phyloP scores from a whole-genome alignment of 2,329 filamentous ascomycete genomes.

The Ophiostoma sp. region DNA sequence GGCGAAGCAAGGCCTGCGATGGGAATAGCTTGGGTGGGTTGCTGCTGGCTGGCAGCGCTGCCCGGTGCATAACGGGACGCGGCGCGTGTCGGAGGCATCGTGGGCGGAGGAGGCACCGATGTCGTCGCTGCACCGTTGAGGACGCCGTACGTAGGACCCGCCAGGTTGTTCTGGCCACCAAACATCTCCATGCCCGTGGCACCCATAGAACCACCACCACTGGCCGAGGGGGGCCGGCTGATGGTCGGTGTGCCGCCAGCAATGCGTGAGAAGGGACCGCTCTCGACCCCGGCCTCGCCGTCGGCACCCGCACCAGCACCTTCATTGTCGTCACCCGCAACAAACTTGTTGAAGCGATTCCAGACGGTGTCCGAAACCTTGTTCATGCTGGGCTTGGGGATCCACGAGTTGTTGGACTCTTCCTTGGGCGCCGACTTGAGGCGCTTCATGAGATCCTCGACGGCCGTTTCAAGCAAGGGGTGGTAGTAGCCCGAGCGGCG shows the following conservation, averaged over 20 bases:
- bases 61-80: slow-evolving; percentile 54
- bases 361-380: slow-evolving; percentile 90
- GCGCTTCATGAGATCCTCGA: slow-evolving; percentile 82
- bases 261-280: slow-evolving; percentile 81
- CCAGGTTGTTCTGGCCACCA: slow-evolving; percentile 47
- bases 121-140: slow-evolving; percentile 33
- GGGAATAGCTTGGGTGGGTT: background rate
- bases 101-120: slow-evolving; percentile 35
- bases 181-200: slow-evolving; percentile 73
- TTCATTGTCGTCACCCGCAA: slow-evolving; percentile 84
- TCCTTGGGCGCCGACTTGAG: slow-evolving; percentile 85
- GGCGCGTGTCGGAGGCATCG: slow-evolving; percentile 44
- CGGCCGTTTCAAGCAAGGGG: slow-evolving; percentile 65
- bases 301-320: slow-evolving; percentile 55
- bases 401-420: slow-evolving; percentile 78
- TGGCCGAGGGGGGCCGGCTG: slow-evolving; percentile 69
- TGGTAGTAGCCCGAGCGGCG: slow-evolving; percentile 87
- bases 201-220: slow-evolving; percentile 43
- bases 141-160: slow-evolving; percentile 26
- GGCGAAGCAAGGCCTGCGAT: background rate
- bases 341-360: slow-evolving; percentile 94
- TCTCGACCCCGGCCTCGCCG: slow-evolving; percentile 58
- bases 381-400: slow-evolving; percentile 92
- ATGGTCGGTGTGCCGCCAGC: slow-evolving; percentile 73
- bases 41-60: slow-evolving; percentile 27